Evolutionary conservation across 129 eudicot species (phyloP), one percentile per base, ranked within the genome.

Genomic region (Pseudognaphalium luteoalbum): DNA sequence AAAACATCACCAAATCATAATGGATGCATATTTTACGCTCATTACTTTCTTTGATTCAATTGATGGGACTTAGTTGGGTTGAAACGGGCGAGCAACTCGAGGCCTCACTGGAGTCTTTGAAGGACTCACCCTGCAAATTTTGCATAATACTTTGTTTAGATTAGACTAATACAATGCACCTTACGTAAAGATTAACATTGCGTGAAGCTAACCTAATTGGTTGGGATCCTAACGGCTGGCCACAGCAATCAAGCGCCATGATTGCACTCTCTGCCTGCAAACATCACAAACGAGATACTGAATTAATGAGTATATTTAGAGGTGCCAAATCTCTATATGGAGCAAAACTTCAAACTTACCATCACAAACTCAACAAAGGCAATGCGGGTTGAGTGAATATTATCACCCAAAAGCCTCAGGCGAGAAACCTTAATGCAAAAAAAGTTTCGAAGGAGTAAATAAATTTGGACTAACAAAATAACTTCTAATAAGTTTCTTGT

Each of bases 61-160:
- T 59, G 44, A 60, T 14, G 16, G 7, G 33, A 25, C 50, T 42
- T 78, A 81, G 85, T 84, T 86, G 81, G 76, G 76, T 82, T 81
- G 39, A 41, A 83, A 79, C 5, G 96, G 92, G 70, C 92, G 96
- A 77, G 90, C 72, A 76, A 80, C 83, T n/a, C 92, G 87, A n/a
- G 97, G 98, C 91, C 98, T 88, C 85, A 93, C 98, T 4, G 98
- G 97, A 35, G 97, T 93, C 97, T 93, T 93, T 25, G 98, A 93
- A 82, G 98, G 98, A 76, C 97, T 90, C 76, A 93, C 98, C 96
- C 98, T 93, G 74, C 70, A 83, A 75, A 80, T 21, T 28, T 17
- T 34, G 29, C 80, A 68, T 10, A 25, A 3, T 14, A 58, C 7
- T 14, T 19, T 37, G 25, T 9, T n/a, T n/a, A n/a, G n/a, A n/a